phyloP scores from a whole-genome alignment of 1,139 yeast genomes.

The Wickerhamomyces sp. region DNA sequence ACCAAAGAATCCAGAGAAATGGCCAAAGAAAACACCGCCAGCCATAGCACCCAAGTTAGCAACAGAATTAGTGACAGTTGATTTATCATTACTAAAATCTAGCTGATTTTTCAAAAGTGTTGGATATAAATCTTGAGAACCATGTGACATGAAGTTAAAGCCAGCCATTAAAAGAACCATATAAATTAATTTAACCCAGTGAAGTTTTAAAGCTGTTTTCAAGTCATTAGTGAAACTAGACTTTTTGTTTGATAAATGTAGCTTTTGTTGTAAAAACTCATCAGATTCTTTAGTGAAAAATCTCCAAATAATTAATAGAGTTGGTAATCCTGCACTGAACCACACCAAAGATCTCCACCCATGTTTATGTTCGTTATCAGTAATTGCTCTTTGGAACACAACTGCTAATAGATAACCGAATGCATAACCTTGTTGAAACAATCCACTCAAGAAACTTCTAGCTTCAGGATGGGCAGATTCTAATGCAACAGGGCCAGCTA shows the following conservation, averaged over 20 bases:
- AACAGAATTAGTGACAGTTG: slow-evolving; percentile 64
- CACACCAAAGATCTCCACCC: slow-evolving; percentile 78
- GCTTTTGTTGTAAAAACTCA: slow-evolving; percentile 37
- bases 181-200: slow-evolving; percentile 45
- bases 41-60: slow-evolving; percentile 67
- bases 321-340: slow-evolving; percentile 73
- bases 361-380: slow-evolving; percentile 40
- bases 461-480: slow-evolving; percentile 66
- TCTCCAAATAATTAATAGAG: slow-evolving; percentile 53
- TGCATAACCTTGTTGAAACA: slow-evolving; percentile 71
- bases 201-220: slow-evolving; percentile 29
- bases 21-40: slow-evolving; percentile 65
- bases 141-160: slow-evolving; percentile 67
- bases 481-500: slow-evolving; percentile 62
- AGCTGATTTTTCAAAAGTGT: slow-evolving; percentile 56
- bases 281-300: slow-evolving; percentile 55
- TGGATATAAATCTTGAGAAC: slow-evolving; percentile 72
- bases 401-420: slow-evolving; percentile 66
- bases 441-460: slow-evolving; percentile 60
- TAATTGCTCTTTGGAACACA: slow-evolving; percentile 58
- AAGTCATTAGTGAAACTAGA: slow-evolving; percentile 23
- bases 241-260: slow-evolving; percentile 27
- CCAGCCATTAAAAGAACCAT: slow-evolving; percentile 57
- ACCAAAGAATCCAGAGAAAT: slow-evolving; percentile 54
- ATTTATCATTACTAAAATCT: slow-evolving; percentile 42